Percentiles rank a stretch among this genome's conserved stretches.
These are phyloP conservation scores for Aspergillus hiratsukae DNA, from an alignment of 2,329 filamentous ascomycete species.

Conservation along the genomic window DNA sequence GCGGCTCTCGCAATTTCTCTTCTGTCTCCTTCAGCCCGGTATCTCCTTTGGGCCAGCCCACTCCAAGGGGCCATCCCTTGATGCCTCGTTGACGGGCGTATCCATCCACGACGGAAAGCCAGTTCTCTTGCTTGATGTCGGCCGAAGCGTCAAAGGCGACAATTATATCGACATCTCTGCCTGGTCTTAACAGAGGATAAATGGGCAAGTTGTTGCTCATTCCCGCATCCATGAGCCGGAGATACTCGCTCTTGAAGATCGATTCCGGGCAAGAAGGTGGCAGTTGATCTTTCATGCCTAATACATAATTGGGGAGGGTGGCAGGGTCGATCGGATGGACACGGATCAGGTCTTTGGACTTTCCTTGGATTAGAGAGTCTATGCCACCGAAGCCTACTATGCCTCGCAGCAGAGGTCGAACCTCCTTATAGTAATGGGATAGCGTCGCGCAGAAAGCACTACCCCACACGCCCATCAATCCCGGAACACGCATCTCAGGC, in stretches of 20 bases:
- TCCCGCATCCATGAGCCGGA: constrained; percentile 90
- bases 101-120: constrained; percentile 87
- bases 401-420: constrained; percentile 73
- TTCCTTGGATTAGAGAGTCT: constrained; percentile 76
- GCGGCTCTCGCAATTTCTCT: constrained; percentile 63
- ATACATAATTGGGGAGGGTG: constrained; percentile 81
- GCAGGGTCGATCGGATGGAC: constrained; percentile 94
- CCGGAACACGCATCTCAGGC: constrained; percentile 77
- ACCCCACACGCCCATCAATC: constrained; percentile 92
- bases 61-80: constrained; percentile 89
- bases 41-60: constrained; percentile 76
- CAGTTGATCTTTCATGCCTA: constrained; percentile 72
- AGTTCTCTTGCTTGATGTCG: constrained; percentile 90
- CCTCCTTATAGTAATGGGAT: constrained; percentile 92
- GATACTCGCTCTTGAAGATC: constrained; percentile 65
- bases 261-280: constrained; percentile 73
- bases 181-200: constrained; percentile 85
- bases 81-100: constrained; percentile 87
- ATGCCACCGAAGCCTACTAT: constrained; percentile 71
- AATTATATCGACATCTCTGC: constrained; percentile 81
- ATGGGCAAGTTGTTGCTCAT: constrained; percentile 99
- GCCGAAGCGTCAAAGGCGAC: constrained; percentile 93
- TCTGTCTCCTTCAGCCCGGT: constrained; percentile 58
- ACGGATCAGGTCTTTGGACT: constrained; percentile 79
- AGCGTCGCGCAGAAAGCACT: constrained; percentile 94